Evolutionary conservation across 208 protist genomes (phyloP), one percentile per base, ranked within the genome.

Genomic region (Herpetomonas tarakana): DNA sequence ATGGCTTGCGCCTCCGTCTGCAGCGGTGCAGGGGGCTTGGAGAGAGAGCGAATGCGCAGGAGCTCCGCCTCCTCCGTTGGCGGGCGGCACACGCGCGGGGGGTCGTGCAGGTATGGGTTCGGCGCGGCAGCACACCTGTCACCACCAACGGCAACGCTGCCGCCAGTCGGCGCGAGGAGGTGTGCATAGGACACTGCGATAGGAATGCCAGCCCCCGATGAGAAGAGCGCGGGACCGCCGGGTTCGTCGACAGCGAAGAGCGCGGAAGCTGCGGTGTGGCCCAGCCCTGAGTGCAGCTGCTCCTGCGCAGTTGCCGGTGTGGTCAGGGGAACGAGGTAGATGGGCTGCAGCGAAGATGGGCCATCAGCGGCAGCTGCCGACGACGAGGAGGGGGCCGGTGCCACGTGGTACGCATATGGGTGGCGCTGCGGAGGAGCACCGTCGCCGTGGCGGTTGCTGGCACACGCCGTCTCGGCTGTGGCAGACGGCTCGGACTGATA

Each of bases 271-370:
- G 49, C 29, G 18, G 58, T 26, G 27, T 29, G 7, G 25, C 28
- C 14, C 7, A 12, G n/a, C 16, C 19, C 12, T 21, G 16, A n/a
- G 11, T 18, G 35, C 9, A 14, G 9, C 35, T 41, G 35, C 18
- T 64, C 67, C 1, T 52, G 49, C 31, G 66, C 58, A 2, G 53
- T 55, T 19, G 76, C 57, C 3, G 76, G 76, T 11, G 74, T 35
- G 2, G 66, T 71, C 66, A 82, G 69, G 26, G 76, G 76, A 16
- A 82, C 66, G 9, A 82, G 52, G 38, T 78, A 82, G 11, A 78
- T 28, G 3, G 76, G 76, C 41, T 67, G 58, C 2, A 82, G 62
- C 14, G 49, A 6, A 2, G 35, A 18, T 41, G 45, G 24, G 6
- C 39, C 27, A 3, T 11, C 3, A 12, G 16, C 44, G 3, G 57